Evolutionary conservation across 345 rosid genomes (phyloP).

Genomic region (Laguncularia racemosa): DNA sequence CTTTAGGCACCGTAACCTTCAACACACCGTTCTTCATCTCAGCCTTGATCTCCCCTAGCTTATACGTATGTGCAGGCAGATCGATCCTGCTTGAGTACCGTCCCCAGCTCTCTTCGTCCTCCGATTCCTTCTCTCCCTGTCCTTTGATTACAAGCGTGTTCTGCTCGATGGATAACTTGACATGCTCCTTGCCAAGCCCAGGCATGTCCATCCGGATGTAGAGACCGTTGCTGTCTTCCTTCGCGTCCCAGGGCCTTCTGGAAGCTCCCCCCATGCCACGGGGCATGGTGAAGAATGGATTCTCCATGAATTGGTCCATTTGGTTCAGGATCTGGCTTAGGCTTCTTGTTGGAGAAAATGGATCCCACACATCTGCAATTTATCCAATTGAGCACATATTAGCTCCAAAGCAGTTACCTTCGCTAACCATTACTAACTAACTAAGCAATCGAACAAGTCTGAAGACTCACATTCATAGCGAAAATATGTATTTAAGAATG

Average conservation of each 20-base stretch:
- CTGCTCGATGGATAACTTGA: constrained; percentile 40
- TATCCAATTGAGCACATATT: not conserved
- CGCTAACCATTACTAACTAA: not conserved
- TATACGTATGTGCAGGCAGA: constrained; percentile 29
- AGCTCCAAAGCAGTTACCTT: not conserved
- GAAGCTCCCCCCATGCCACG: constrained; percentile 30
- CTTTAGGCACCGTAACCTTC: constrained; percentile 70
- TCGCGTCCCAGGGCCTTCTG: constrained; percentile 40
- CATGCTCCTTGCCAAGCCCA: constrained; percentile 33
- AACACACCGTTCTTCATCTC: constrained; percentile 92
- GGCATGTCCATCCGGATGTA: constrained; percentile 36
- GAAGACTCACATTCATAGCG: no score
- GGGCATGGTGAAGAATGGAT: constrained; percentile 23
- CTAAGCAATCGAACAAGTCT: not conserved
- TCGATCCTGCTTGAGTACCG: constrained; percentile 46
- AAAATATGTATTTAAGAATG: no score
- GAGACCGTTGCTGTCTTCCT: constrained; percentile 31
- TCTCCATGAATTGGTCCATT: constrained; percentile 51
- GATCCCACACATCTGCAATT: constrained; percentile 38
- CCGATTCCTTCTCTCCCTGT: constrained; percentile 37
- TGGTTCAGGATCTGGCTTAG: constrained; percentile 56
- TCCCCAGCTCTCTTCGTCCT: constrained; percentile 26
- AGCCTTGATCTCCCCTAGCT: constrained; percentile 52
- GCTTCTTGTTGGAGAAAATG: constrained; percentile 58
- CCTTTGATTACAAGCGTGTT: constrained; percentile 53